Evolutionary conservation across 2,329 filamentous ascomycete genomes (phyloP), one percentile per base, ranked within the genome.

Genomic region (Seiridium cupressi): DNA sequence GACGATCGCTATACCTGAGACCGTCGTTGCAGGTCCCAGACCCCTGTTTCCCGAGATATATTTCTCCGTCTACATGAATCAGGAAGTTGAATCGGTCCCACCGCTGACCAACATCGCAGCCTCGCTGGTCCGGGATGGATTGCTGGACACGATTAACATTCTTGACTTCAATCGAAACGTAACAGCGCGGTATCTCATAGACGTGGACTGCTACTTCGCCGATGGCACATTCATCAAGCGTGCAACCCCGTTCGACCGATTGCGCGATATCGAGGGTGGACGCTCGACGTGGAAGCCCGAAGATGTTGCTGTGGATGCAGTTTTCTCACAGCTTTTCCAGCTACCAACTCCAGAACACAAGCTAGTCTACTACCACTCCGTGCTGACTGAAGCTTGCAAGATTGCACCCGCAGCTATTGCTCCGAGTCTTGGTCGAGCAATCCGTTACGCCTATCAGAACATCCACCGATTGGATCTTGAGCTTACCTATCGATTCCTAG

Each of bases 381-480:
- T 98, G 3, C 86, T 99, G 55, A 98, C 94, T 0, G 94, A 99
- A 74, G 88, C 92, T 61, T 99, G 95, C 81, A 98, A 97, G 78
- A 88, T 98, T 67, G 94, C 93, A 0, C 95, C 95, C 1, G 93
- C 92, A 13, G 95, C 95, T n/a, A 95, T 99, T 67, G 95, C 95
- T 1, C 95, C 95, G 0, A 96, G 91, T 71, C 80, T 99, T 46
- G 95, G 95, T 58, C 86, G 95, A 75, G 95, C 94, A 8, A 99
- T 99, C 68, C 87, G 95, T 58, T 96, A 90, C 70, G 81, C 97
- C 63, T 99, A 97, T 79, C 87, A 91, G 63, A 93, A 90, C 72
- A 81, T 91, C 8, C 88, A 92, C 61, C 85, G 84, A 2, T 88
- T 98, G 81, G 95, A 99, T 70, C 81, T 97, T 53, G 93, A 98